Percentiles rank a stretch among this genome's conserved stretches.
These are phyloP conservation scores for Coniella vitis DNA, from an alignment of 2,329 filamentous ascomycete genomes.

Conservation along the genomic window DNA sequence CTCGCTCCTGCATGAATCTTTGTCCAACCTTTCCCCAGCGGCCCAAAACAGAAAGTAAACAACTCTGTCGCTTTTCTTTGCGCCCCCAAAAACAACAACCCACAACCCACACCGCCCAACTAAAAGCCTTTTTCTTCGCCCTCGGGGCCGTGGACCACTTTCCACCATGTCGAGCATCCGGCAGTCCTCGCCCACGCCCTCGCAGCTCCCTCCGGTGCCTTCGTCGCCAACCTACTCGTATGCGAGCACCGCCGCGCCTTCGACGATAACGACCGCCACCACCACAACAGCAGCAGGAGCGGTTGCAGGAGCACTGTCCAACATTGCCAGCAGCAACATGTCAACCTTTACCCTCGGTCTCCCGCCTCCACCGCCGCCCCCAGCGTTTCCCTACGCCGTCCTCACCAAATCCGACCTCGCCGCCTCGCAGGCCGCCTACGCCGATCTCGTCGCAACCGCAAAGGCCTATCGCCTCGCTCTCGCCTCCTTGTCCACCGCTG, in stretches of 20 bases:
- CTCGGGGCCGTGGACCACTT: no score
- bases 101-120: neutral
- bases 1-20: no score
- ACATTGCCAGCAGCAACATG: conserved; percentile 13
- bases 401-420: conserved; percentile 59
- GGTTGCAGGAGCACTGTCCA: no score
- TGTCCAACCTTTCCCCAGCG: no score
- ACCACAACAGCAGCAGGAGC: conserved; percentile 49
- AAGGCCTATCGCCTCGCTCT: conserved; percentile 59
- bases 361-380: conserved; percentile 55
- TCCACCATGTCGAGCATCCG: conserved; percentile 10
- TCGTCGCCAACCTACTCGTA: conserved; percentile 57
- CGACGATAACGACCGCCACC: conserved; percentile 46
- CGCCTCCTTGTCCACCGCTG: conserved; percentile 51
- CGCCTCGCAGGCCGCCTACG: conserved; percentile 55
- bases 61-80: no score
- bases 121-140: no score
- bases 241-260: conserved; percentile 26
- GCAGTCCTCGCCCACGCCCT: conserved; percentile 45
- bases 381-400: conserved; percentile 48
- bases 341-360: conserved; percentile 43
- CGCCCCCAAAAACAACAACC: neutral
- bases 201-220: conserved; percentile 54
- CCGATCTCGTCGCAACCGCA: conserved; percentile 53
- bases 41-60: no score